These are phyloP conservation scores for Alternaria conjuncta DNA, from an alignment of 2,329 filamentous ascomycete genomes.

Conservation along the genomic window DNA sequence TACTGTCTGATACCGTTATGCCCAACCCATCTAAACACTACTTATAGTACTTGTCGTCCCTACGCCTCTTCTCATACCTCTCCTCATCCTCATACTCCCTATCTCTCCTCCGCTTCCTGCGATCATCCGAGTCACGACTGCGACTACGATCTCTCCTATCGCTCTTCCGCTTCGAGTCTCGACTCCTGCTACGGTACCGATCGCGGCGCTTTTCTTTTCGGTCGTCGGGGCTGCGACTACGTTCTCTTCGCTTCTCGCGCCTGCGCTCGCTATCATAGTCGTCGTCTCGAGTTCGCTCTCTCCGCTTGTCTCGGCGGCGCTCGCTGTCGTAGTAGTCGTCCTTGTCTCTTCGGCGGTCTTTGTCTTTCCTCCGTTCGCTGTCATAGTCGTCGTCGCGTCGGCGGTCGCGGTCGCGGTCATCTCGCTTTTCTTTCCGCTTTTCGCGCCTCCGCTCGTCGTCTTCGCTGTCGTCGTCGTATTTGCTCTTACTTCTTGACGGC, in stretches of 20 bases:
- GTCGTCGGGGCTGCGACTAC: constrained; percentile 39
- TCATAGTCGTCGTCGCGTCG: constrained; percentile 31
- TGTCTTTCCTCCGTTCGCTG: constrained; percentile 22
- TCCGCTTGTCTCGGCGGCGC: constrained; percentile 24
- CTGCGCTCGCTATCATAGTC: constrained; percentile 20
- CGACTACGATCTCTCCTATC: constrained; percentile 25
- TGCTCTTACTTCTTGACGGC: constrained; percentile 16
- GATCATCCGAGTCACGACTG: constrained; percentile 30
- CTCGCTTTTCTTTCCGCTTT: constrained; percentile 21
- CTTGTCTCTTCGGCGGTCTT: constrained; percentile 25
- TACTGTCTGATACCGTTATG: neutral
- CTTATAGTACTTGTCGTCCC: constrained; percentile 15
- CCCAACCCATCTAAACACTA: neutral
- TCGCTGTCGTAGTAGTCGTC: constrained; percentile 29
- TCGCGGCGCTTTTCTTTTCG: constrained; percentile 25
- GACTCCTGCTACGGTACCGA: constrained; percentile 33
- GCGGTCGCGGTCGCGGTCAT: constrained; percentile 21
- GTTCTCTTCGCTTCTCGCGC: constrained; percentile 20
- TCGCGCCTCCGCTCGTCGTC: constrained; percentile 26
- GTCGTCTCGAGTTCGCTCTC: constrained; percentile 22
- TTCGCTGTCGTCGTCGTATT: constrained; percentile 21
- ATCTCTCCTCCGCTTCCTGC: constrained; percentile 33
- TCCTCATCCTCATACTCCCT: constrained; percentile 31
- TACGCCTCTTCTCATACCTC: constrained; percentile 27
- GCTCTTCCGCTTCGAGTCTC: constrained; percentile 27